A percentile compares a stretch with the other conserved stretches of the same genome.
These are phyloP conservation scores for Pseudogymnoascus sp. DNA, from an alignment of 2,329 filamentous ascomycete genomes.

Conservation along the genomic window DNA sequence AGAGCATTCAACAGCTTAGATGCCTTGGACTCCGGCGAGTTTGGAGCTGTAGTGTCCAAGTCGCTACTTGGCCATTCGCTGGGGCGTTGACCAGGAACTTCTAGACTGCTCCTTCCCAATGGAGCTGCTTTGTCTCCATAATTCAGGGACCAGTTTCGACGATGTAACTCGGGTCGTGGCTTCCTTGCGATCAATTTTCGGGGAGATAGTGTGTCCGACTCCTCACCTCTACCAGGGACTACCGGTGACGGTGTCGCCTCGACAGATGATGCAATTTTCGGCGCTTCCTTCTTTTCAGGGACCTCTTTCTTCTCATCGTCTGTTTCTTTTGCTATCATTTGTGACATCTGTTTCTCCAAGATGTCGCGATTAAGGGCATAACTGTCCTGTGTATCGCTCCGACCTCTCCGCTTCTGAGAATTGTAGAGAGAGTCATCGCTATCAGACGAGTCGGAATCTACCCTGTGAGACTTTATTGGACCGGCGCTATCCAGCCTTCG, in stretches of 20 bases:
- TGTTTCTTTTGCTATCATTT: slow-evolving; percentile 50
- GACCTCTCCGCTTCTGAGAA: slow-evolving; percentile 32
- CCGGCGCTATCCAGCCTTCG: slow-evolving; percentile 18
- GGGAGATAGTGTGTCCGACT: background rate
- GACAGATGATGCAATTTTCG: slow-evolving; percentile 14
- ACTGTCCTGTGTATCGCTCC: slow-evolving; percentile 38
- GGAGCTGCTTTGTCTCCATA: background rate
- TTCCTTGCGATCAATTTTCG: background rate
- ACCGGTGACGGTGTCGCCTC: slow-evolving; percentile 14
- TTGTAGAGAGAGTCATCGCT: slow-evolving; percentile 40
- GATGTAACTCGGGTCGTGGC: background rate
- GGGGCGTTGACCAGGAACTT: slow-evolving; percentile 34
- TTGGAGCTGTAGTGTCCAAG: slow-evolving; percentile 36
- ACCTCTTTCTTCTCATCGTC: slow-evolving; percentile 22
- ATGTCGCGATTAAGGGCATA: slow-evolving; percentile 44
- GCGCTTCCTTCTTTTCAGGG: slow-evolving; percentile 21
- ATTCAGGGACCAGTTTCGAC: background rate
- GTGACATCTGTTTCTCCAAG: slow-evolving; percentile 54
- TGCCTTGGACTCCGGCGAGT: slow-evolving; percentile 24
- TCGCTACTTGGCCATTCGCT: slow-evolving; percentile 14
- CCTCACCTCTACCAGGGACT: slow-evolving; percentile 11
- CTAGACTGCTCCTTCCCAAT: slow-evolving; percentile 35
- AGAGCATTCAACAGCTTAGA: slow-evolving; percentile 29
- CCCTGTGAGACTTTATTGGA: slow-evolving; percentile 39
- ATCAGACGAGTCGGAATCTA: slow-evolving; percentile 54